Evolutionary conservation across 1,139 yeast genomes (phyloP), one percentile per base, ranked within the genome.

Genomic region (Suzukiozyma palmioleophila): DNA sequence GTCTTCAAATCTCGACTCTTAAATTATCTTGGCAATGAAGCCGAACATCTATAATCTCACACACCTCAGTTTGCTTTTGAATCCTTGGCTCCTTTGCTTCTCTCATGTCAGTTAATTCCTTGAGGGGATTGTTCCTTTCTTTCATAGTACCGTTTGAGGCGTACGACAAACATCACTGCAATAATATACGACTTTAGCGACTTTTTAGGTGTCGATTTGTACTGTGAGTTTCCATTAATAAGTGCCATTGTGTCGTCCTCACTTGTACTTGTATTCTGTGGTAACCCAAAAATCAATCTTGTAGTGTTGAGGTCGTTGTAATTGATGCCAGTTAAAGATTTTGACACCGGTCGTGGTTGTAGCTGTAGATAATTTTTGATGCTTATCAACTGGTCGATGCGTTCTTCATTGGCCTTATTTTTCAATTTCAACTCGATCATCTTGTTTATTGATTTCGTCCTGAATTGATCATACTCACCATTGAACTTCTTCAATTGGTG

Each of bases 181-280:
- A 33, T 27, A 27, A 37, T 37, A 15, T 38, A 38, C 8, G 27
- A 8, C 32, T 27, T 38, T 14, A 38, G 15, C 8, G 32, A 26
- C 16, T 35, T 35, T 11, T 21, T 21, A 4, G 26, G 14, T 9
- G 3, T 35, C 26, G 16, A 26, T 8, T 18, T 5, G 12, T 16
- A 6, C 28, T 16, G 14, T 3, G 7, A 13, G 4, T 24, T 3
- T 13, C 26, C 26, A 15, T 21, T 24, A 5, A 35, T 27, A 15
- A 18, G 13, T 15, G 26, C 26, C 14, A 13, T 12, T n/a, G 32
- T 14, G 22, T 16, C n/a, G 14, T 13, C 26, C 8, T 26, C 12
- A 6, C 13, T 24, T 14, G 11, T 12, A 16, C 22, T 6, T 24
- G 22, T 15, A 25, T 35, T 13, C 13, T 35, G 15, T 16, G 32